phyloP scores from a whole-genome alignment of 129 eudicot genomes.

The Rutidosis leptorrhynchoides region DNA sequence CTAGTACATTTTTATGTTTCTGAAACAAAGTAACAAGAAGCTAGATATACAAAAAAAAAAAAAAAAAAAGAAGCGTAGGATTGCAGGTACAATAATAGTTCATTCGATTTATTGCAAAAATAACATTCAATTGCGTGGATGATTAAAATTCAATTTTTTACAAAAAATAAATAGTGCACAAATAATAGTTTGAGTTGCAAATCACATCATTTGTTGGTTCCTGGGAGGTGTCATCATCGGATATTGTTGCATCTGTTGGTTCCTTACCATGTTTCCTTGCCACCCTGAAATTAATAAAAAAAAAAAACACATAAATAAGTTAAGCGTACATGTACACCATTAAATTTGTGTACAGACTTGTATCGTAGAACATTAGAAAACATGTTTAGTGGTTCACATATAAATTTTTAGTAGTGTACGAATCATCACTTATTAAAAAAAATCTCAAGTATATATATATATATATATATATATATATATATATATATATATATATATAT shows the following conservation, averaged over 20 bases:
- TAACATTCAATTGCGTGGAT: not conserved
- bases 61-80: not conserved
- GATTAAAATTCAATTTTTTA: not conserved
- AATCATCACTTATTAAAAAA: too few relatives aligned
- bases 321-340: not conserved
- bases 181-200: not conserved
- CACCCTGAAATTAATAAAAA: conserved; percentile 44
- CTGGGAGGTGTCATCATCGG: conserved; percentile 43
- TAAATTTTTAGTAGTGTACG: too few relatives aligned
- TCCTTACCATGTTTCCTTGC: conserved; percentile 38
- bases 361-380: not conserved
- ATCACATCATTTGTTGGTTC: conserved; percentile 46
- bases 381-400: too few relatives aligned
- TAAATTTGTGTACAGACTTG: too few relatives aligned
- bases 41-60: not conserved
- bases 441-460: too few relatives aligned
- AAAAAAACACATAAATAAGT: not conserved
- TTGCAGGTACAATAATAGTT: not conserved
- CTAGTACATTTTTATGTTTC: not conserved
- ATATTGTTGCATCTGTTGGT: conserved; percentile 35
- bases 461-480: too few relatives aligned
- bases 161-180: not conserved
- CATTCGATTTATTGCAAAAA: not conserved
- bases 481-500: too few relatives aligned
- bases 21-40: not conserved